Base-by-base conservation (phyloP, 495 filamentous ascomycete species). In the Aspergillus sclerotiicarbonarius region DNA sequence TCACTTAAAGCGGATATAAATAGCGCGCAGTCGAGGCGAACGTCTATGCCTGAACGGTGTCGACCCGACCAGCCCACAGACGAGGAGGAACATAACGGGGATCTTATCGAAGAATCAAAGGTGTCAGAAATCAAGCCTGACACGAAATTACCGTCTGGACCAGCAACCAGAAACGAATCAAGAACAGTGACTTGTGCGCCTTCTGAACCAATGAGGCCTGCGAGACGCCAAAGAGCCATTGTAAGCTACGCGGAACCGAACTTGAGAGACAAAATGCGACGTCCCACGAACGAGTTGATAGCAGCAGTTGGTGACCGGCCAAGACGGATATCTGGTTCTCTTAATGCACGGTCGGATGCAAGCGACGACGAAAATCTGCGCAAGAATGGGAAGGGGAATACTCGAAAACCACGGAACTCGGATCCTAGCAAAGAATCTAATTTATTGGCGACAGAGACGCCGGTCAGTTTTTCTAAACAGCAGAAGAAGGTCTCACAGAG, bases 181-280 rank as follows among this genome's bases (percentile, higher is more conserved):
- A 13, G 29, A 48, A 41, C 58, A 50, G 19, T 49, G 9, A 29
- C 54, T 41, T 61, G 45, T 39, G 46, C 62, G n/a, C 44, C 61
- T 2, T 80, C 76, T 47, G 76, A 80, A 35, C 77, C 75, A 51
- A 77, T 75, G 33, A 79, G 89, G 48, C 79, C 83, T 9, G 84
- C 82, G 44, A 77, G 91, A 25, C 84, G 90, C 58, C 81, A 85
- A 12, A 76, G 86, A 51, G 75, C 82, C 7, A 79, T 81, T 30
- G 81, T 96, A 47, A 94, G 89, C 74, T 96, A 96, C 67, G 89
- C 90, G 20, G 88, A 93, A 69, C 91, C 91, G 8, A 95, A 89
- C 64, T 75, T 96, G 32, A 80, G 89, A 51, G 88, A 86, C 63
- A 96, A 96, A 74, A 95, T 96, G 91, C 82, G 91, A 51, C 84